Percentiles rank a stretch among this genome's conserved stretches.
These are phyloP conservation scores for Leucosporidium scottii DNA, from an alignment of 768 basidiomycete species.

Conservation along the genomic window DNA sequence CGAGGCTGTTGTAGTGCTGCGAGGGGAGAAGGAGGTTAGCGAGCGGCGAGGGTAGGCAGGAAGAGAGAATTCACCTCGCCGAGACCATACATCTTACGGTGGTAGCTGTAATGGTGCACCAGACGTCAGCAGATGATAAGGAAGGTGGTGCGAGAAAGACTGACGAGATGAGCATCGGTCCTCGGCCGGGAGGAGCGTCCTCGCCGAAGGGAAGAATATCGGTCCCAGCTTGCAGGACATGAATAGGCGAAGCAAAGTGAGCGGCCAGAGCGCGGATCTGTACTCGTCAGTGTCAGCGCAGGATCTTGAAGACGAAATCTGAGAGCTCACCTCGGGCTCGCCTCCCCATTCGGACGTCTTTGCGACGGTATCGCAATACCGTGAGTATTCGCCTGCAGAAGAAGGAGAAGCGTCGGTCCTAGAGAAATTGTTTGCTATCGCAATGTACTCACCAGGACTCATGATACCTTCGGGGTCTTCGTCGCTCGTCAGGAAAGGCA, in stretches of 20 bases:
- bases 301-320: not conserved
- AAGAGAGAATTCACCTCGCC: slow-evolving; percentile 52
- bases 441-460: slow-evolving; percentile 47
- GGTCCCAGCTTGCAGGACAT: slow-evolving; percentile 75
- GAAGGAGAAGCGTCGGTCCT: too few relatives aligned
- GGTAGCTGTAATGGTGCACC: slow-evolving; percentile 72
- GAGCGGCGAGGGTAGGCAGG: too few relatives aligned
- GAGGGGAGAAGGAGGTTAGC: too few relatives aligned
- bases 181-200: slow-evolving; percentile 55
- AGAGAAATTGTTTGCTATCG: too few relatives aligned
- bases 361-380: slow-evolving; percentile 72
- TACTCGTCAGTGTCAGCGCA: not conserved
- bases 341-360: slow-evolving; percentile 93
- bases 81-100: slow-evolving; percentile 85
- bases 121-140: slow-evolving; percentile 32
- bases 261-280: slow-evolving; percentile 76
- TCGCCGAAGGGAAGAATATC: slow-evolving; percentile 65
- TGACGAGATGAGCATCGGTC: slow-evolving; percentile 40
- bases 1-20: slow-evolving; percentile 11
- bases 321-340: slow-evolving; percentile 63
- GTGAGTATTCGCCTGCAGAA: slow-evolving; percentile 37
- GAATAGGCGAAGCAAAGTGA: slow-evolving; percentile 73
- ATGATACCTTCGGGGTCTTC: slow-evolving; percentile 64
- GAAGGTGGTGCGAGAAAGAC: slow-evolving; percentile 17
- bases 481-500: slow-evolving; percentile 71